Conservation (phyloP, 2,329 filamentous ascomycete genomes). For the Fusarium setosum region DNA sequence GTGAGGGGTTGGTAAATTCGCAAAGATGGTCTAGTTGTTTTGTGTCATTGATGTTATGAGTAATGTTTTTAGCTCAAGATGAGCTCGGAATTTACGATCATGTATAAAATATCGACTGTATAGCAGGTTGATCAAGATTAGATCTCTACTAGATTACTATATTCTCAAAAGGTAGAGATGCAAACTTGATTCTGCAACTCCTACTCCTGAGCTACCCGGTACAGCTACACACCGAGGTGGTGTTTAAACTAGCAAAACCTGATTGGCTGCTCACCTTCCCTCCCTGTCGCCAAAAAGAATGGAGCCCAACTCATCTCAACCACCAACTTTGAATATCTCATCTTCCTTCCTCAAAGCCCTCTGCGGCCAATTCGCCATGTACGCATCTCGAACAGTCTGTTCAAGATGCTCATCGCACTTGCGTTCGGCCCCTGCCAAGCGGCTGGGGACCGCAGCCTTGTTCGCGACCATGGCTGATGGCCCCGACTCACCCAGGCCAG, state of each 20-base stretch:
- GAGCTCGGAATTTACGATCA: too few relatives aligned
- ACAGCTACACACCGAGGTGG: slow-evolving; percentile 29
- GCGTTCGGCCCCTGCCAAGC: slow-evolving; percentile 30
- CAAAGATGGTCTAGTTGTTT: neutral
- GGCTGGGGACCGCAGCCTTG: slow-evolving; percentile 33
- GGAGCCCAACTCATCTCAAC: slow-evolving; percentile 9
- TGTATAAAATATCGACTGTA: neutral
- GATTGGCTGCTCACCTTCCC: slow-evolving; percentile 37
- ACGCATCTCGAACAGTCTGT: slow-evolving; percentile 49
- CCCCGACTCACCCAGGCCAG: slow-evolving; percentile 9
- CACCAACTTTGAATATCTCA: slow-evolving; percentile 18
- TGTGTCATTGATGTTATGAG: neutral
- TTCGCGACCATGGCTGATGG: slow-evolving; percentile 40
- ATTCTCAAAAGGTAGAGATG: too few relatives aligned
- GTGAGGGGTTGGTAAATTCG: neutral
- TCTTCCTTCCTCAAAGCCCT: slow-evolving; percentile 3
- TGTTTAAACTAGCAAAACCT: neutral
- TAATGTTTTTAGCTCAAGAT: neutral
- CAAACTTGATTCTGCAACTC: too few relatives aligned
- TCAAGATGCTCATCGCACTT: slow-evolving; percentile 48
- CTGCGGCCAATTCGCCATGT: slow-evolving; percentile 44
- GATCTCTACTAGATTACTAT: too few relatives aligned
- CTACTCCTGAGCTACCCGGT: too few relatives aligned
- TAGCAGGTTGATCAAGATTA: too few relatives aligned
- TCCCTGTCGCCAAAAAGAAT: slow-evolving; percentile 39